Conservation (phyloP, 2,329 filamentous ascomycete species). For the Bipolaris gigantea region DNA sequence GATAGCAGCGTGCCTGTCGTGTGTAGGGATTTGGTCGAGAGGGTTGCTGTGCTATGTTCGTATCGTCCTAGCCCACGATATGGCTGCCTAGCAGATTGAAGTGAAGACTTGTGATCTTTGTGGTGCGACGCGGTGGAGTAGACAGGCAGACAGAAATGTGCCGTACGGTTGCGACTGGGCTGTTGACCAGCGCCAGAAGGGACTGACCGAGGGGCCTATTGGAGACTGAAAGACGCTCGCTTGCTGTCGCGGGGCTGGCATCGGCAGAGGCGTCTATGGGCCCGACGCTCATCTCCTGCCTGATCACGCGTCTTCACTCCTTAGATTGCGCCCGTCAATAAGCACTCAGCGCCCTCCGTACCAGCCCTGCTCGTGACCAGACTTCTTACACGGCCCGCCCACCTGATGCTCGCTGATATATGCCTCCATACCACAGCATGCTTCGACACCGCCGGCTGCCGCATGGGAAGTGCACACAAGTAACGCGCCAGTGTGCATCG, state of each 20-base stretch:
- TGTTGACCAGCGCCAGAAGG: constrained; percentile 20
- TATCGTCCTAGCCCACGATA: constrained; percentile 17
- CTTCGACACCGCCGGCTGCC: too few relatives aligned
- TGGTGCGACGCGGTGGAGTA: constrained; percentile 7
- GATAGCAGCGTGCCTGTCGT: not conserved
- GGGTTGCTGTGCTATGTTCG: constrained; percentile 15
- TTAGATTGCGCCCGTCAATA: constrained; percentile 16
- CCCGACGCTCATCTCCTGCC: constrained; percentile 9
- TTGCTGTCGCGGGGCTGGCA: constrained; percentile 21
- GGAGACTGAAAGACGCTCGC: constrained; percentile 10
- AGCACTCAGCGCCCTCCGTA: not conserved
- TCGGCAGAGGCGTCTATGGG: constrained; percentile 13
- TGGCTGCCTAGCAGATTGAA: constrained; percentile 29
- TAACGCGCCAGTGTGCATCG: not conserved
- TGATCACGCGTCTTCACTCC: constrained; percentile 17
- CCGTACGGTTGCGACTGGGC: constrained; percentile 13
- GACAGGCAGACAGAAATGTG: constrained; percentile 4
- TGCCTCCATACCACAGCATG: not conserved
- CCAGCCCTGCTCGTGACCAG: constrained; percentile 5
- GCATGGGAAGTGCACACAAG: not conserved
- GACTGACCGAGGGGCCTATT: constrained; percentile 16
- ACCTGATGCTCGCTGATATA: not conserved
- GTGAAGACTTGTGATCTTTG: constrained; percentile 8
- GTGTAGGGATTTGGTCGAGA: constrained; percentile 1
- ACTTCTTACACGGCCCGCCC: not conserved